Conservation (phyloP, 75 land plant species). For the Picea sitchensis region DNA sequence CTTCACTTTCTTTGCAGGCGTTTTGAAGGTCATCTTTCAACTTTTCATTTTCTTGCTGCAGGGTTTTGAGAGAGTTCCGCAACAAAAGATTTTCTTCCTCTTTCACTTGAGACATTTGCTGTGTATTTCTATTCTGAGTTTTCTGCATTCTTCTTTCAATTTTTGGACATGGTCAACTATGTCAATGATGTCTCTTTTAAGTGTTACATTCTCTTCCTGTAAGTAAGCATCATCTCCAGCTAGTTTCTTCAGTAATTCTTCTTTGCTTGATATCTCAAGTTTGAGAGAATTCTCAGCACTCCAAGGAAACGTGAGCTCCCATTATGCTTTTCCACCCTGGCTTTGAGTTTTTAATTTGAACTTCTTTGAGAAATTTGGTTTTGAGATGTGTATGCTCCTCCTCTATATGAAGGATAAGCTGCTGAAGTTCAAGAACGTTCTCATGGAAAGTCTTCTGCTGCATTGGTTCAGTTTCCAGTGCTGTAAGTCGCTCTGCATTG, state of each 20-base stretch:
- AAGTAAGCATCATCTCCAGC: constrained; percentile 4
- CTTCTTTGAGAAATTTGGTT: background rate
- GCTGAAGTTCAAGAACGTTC: background rate
- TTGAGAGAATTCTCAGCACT: constrained; percentile 7
- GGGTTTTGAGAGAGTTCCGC: constrained; percentile 2
- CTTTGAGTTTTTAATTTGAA: background rate
- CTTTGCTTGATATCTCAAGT: constrained; percentile 1
- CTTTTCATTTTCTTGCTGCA: constrained; percentile 3
- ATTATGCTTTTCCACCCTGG: background rate
- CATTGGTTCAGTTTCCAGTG: background rate
- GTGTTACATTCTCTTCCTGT: background rate
- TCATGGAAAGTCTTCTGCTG: background rate
- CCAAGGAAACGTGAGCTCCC: no score
- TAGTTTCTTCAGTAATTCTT: constrained; percentile 1
- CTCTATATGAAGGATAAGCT: background rate
- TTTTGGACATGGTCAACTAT: background rate
- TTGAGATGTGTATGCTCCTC: background rate
- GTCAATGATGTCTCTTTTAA: background rate
- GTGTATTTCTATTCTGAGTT: background rate
- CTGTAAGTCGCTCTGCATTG: background rate
- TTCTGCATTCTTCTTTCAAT: constrained; percentile 4
- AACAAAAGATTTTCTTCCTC: background rate
- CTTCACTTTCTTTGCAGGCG: background rate
- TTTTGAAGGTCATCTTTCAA: constrained; percentile 6
- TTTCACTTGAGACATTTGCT: background rate